Percentiles rank a stretch among this genome's conserved stretches.
Conservation (phyloP, 306 rosid genomes). For the Canavalia ensiformis region DNA sequence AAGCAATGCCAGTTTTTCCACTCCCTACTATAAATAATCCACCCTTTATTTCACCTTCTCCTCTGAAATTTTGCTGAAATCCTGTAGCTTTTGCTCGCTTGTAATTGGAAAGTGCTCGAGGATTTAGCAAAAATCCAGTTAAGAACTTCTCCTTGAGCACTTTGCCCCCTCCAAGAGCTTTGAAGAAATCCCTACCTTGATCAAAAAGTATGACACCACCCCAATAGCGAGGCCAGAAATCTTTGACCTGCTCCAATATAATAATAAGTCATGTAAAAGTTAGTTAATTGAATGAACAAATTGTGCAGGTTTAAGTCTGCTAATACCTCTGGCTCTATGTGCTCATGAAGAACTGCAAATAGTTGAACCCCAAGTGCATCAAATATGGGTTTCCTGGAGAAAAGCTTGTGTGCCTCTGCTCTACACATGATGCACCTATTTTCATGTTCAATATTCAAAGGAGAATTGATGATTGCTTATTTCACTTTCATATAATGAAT, state of each 20-base stretch:
- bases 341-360: slow-evolving; percentile 85
- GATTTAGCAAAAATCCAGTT: slow-evolving; percentile 82
- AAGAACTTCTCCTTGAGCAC: slow-evolving; percentile 81
- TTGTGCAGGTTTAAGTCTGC: not conserved
- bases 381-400: slow-evolving; percentile 79
- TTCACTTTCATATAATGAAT: slow-evolving; percentile 38
- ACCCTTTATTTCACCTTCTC: slow-evolving; percentile 95
- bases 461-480: slow-evolving; percentile 24
- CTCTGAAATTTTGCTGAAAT: slow-evolving; percentile 71
- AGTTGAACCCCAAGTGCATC: slow-evolving; percentile 91
- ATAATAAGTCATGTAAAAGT: slow-evolving; percentile 41
- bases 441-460: slow-evolving; percentile 35
- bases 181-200: slow-evolving; percentile 67
- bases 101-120: slow-evolving; percentile 77
- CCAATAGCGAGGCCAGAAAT: slow-evolving; percentile 97
- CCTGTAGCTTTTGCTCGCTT: slow-evolving; percentile 81
- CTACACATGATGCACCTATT: slow-evolving; percentile 97
- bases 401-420: slow-evolving; percentile 94
- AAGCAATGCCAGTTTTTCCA: slow-evolving; percentile 81
- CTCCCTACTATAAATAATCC: slow-evolving; percentile 80
- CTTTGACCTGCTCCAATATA: slow-evolving; percentile 65
- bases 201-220: slow-evolving; percentile 84
- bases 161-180: slow-evolving; percentile 92
- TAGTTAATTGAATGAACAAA: slow-evolving; percentile 33
- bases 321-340: slow-evolving; percentile 81